These are phyloP conservation scores for Hanseniaspora clermontiae DNA, from an alignment of 805 yeast genomes.

Conservation along the genomic window DNA sequence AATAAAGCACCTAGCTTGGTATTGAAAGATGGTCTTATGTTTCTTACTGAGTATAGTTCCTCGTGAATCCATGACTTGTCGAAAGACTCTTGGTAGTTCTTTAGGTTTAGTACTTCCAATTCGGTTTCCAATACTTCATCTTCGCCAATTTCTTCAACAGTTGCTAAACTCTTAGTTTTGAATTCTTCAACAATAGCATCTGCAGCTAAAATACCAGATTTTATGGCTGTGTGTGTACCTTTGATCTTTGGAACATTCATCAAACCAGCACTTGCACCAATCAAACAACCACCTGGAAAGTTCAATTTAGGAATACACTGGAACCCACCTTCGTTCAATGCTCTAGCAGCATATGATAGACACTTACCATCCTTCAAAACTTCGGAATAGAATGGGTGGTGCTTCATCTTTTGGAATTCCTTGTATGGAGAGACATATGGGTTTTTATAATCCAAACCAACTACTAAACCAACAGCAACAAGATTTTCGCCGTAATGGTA, in stretches of 20 bases:
- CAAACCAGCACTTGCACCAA: conserved; percentile 94
- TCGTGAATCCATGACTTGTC: conserved; percentile 73
- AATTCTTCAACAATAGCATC: conserved; percentile 54
- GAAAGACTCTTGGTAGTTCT: conserved; percentile 49
- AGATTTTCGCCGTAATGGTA: conserved; percentile 91
- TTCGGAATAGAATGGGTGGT: conserved; percentile 68
- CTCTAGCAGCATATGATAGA: conserved; percentile 88
- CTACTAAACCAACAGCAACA: conserved; percentile 85
- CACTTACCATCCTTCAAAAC: conserved; percentile 83
- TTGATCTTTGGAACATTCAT: conserved; percentile 95
- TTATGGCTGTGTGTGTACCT: conserved; percentile 97
- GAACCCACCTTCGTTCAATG: conserved; percentile 91
- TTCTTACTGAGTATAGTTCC: conserved; percentile 75
- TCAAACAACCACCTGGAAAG: conserved; percentile 93
- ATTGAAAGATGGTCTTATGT: conserved; percentile 84
- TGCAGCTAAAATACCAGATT: conserved; percentile 90
- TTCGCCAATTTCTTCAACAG: conserved; percentile 28
- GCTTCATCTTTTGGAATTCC: conserved; percentile 90
- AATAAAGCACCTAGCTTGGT: conserved; percentile 62
- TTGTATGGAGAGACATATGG: conserved; percentile 93
- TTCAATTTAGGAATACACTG: conserved; percentile 83
- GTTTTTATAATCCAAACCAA: conserved; percentile 86
- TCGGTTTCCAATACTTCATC: conserved; percentile 17
- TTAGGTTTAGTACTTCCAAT: conserved; percentile 35
- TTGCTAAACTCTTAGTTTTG: conserved; percentile 31